Base-by-base conservation (phyloP, 2,329 filamentous ascomycete genomes). In the Mycocentrospora acerina region DNA sequence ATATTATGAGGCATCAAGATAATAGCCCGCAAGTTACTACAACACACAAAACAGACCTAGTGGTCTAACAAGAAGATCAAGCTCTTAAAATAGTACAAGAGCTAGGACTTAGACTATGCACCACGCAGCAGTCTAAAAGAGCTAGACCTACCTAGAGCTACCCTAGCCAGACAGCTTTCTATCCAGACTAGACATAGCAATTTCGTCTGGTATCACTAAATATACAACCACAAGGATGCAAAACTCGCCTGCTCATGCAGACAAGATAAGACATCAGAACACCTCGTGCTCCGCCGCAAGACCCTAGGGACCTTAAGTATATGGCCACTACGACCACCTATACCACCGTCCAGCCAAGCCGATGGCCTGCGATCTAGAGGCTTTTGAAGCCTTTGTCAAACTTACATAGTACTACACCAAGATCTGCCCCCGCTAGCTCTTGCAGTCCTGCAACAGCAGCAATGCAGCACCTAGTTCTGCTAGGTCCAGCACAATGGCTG, bases 191-290 rank as follows among this genome's bases (percentile, higher is more conserved):
- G 14, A 26, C 36, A 44, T 26, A 16, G 24, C 17, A 36, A 44
- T 24, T 44, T 44, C 30, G 32, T 36, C 11, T 44, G 31, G 40
- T 44, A 44, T 22, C 32, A 44, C 17, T 7, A 4, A 24, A 44
- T 39, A 24, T 44, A 18, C 29, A 35, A 29, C 13, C 32, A 44
- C 59, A 28, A 35, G 4, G 27, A 34, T 16, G 35, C 35, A 22
- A 24, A 31, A 6, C 22, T 35, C 11, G 18, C 11, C 12, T 42
- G 26, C 30, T 42, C 31, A 18, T 42, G 27, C 15, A 16, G 30
- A 5, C 28, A 17, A 7, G 14, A 17, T n/a, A 37, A 37, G 29
- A 27, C 35, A 10, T 15, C 19, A 18, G 35, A 40, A 26, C 26
- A 40, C 32, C 18, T 35, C 15, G 26, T 15, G 9, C 37, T 35